Conservation (phyloP, 2,329 filamentous ascomycete species). For the Hortaea sp. region DNA sequence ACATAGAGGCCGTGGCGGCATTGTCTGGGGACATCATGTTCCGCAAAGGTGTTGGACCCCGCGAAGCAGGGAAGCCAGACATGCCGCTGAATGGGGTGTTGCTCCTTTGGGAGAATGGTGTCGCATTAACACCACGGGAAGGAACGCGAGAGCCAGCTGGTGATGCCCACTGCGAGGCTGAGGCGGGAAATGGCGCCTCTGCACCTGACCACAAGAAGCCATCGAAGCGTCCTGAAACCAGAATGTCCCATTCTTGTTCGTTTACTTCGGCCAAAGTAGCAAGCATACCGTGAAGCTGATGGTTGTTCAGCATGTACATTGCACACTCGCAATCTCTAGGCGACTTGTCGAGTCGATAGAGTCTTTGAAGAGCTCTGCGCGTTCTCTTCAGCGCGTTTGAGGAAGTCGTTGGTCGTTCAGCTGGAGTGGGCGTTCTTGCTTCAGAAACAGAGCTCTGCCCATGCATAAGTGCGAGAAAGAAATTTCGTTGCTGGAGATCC, state of each 20-base stretch:
- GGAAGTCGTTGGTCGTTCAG: conserved; percentile 20
- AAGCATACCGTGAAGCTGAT: conserved; percentile 71
- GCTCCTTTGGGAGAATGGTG: conserved; percentile 32
- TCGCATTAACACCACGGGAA: conserved; percentile 32
- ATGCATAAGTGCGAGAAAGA: conserved; percentile 71
- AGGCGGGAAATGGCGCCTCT: conserved; percentile 43
- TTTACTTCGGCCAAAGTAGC: conserved; percentile 81
- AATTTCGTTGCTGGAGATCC: conserved; percentile 61
- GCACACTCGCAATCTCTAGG: conserved; percentile 81
- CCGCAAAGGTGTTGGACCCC: conserved; percentile 35
- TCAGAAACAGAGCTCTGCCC: conserved; percentile 42
- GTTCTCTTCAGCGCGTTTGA: conserved; percentile 66
- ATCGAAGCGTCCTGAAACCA: conserved; percentile 87
- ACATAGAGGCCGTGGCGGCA: conserved; percentile 9
- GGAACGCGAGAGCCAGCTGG: conserved; percentile 20
- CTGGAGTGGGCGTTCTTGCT: conserved; percentile 58
- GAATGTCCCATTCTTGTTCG: conserved; percentile 89
- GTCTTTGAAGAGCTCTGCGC: conserved; percentile 67
- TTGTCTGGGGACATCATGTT: conserved; percentile 15
- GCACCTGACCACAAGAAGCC: conserved; percentile 92
- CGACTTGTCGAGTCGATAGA: conserved; percentile 63
- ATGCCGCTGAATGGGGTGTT: conserved; percentile 49
- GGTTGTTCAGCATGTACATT: conserved; percentile 76
- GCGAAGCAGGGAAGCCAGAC: conserved; percentile 38
- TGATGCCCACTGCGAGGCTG: conserved; percentile 20